Conservation (phyloP, 169 alveolate species). For the Cryptosporidium muris region DNA sequence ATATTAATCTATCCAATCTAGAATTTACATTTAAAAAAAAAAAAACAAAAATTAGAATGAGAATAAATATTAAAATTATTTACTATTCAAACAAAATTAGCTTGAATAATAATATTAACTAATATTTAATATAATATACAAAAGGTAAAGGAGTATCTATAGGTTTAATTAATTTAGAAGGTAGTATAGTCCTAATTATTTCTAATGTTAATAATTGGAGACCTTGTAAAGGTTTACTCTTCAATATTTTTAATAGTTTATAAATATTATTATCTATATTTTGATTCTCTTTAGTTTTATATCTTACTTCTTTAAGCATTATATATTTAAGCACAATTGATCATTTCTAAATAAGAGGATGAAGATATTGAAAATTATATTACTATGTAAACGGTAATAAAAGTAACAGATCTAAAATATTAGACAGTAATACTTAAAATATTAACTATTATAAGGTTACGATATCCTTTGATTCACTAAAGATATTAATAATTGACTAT, state of each 20-base stretch:
- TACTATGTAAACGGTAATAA: neutral
- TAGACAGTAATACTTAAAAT: neutral
- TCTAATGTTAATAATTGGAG: neutral
- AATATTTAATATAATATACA: slow-evolving; percentile 20
- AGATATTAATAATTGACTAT: slow-evolving; percentile 48
- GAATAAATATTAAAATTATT: neutral
- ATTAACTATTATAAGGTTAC: slow-evolving; percentile 1
- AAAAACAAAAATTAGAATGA: neutral
- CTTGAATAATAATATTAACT: neutral
- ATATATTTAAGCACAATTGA: neutral
- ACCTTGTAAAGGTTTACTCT: neutral
- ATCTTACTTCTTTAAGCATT: slow-evolving; percentile 21
- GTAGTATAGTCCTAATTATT: too few species aligned
- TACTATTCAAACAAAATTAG: neutral
- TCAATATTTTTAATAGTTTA: neutral
- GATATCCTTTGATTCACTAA: slow-evolving; percentile 49
- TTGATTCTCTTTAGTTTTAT: neutral
- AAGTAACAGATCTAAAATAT: neutral
- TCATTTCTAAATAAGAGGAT: neutral
- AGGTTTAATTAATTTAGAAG: neutral
- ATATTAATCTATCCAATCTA: slow-evolving; percentile 55
- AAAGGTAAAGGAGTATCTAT: slow-evolving; percentile 4
- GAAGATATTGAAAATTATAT: neutral
- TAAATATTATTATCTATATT: slow-evolving; percentile 1
- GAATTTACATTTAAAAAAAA: neutral